Percentiles rank a stretch among this genome's conserved stretches.
Conservation (phyloP, 345 rosid species). For the Aquilaria yunnanensis region DNA sequence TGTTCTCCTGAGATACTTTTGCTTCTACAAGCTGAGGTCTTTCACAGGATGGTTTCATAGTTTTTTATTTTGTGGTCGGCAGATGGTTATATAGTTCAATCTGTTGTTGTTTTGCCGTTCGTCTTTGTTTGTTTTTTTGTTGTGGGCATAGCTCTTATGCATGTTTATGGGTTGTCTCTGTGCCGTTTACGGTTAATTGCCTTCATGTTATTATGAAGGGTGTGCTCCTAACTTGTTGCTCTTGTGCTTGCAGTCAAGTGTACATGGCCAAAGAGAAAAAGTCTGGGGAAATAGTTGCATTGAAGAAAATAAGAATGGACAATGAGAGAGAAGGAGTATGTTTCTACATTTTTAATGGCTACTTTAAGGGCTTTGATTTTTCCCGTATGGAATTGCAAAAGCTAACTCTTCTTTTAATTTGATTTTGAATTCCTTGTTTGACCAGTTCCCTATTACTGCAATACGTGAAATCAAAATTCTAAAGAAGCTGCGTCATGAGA, state of each 20-base stretch:
- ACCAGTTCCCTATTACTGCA: slow-evolving; percentile 78
- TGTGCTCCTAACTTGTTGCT: too few species aligned
- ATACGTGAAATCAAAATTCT: slow-evolving; percentile 75
- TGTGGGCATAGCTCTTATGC: not conserved
- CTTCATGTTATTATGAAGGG: too few species aligned
- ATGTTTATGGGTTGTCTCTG: not conserved
- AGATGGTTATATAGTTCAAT: not conserved
- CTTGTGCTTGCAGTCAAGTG: slow-evolving; percentile 62
- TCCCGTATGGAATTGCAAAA: too few species aligned
- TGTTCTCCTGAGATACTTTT: too few species aligned
- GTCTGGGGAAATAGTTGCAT: slow-evolving; percentile 89
- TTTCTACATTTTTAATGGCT: not conserved
- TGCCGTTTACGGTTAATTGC: too few species aligned
- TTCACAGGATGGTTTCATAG: too few species aligned
- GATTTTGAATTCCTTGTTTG: slow-evolving; percentile 1
- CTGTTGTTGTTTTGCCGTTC: not conserved
- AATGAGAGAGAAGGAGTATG: slow-evolving; percentile 95
- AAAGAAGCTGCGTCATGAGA: slow-evolving; percentile 70
- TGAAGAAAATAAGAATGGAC: slow-evolving; percentile 97
- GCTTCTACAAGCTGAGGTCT: too few species aligned
- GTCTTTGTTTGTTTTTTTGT: not conserved
- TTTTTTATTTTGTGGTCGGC: too few species aligned
- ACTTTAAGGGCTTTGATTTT: not conserved
- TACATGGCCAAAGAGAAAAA: slow-evolving; percentile 89
- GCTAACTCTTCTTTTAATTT: not conserved